Evolutionary conservation across 305 asterid genomes (phyloP), one percentile per base, ranked within the genome.

Genomic region (Petunia hybrid): DNA sequence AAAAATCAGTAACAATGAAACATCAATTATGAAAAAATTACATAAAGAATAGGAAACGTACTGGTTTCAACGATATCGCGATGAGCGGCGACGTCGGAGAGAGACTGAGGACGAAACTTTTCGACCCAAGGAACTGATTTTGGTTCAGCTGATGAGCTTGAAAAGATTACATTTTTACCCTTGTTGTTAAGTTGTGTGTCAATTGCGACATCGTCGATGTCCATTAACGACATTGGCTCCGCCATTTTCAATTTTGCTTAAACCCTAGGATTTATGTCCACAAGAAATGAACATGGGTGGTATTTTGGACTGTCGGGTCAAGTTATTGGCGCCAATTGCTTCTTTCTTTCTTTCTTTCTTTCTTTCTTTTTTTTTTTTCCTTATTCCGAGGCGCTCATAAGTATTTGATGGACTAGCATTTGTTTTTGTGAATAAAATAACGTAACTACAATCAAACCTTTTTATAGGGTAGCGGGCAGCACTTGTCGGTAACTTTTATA

Each of bases 31-130:
- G 63, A 10, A 48, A 5, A 74, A 4, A 51, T 6, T 7, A 7
- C 31, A 22, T 22, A 22, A 22, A 79, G 13, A 74, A 46, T 40
- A 63, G 43, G 6, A 70, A 9, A 63, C 51, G 5, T 79, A 95
- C 99, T 92, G 78, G 99, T 95, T 63, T 94, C 97, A 57, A 95
- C 91, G 46, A 95, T 94, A 80, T 94, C 99, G 2, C 97, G 97
- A 86, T 95, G 99, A 62, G 97, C 99, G 48, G 98, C 98, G 76
- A 95, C 98, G 88, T 95, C 99, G 71, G 93, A 91, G 4, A 95
- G 95, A 63, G 99, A 91, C 81, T 94, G 96, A 65, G 99, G 99
- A 63, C 99, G 98, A 87, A 89, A 91, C 88, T 95, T 94, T 91
- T 95, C 98, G 63, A 95, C 99, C 99, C 99, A 95, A 55, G 98